Percentiles rank a stretch among this genome's conserved stretches.
Conservation (phyloP, 208 protist genomes). For the Naegleria fowleri region DNA sequence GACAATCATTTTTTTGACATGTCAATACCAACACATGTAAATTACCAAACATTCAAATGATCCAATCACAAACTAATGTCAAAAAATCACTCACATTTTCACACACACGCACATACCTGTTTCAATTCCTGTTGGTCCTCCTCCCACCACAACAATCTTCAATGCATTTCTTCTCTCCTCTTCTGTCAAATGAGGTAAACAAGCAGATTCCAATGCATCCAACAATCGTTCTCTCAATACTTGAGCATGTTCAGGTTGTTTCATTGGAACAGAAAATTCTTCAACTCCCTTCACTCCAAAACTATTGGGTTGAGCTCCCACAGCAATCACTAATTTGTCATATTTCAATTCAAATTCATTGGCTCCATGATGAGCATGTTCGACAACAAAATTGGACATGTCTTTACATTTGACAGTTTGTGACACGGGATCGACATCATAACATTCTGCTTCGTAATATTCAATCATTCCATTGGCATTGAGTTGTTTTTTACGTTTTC, state of each 20-base stretch:
- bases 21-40: too few species aligned
- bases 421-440: constrained; percentile 63
- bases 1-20: too few species aligned
- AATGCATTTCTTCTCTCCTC: background rate
- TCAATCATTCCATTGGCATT: constrained; percentile 22
- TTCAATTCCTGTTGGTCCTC: constrained; percentile 3
- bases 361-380: constrained; percentile 25
- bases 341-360: constrained; percentile 72
- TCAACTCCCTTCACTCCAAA: constrained; percentile 81
- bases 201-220: background rate
- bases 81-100: background rate
- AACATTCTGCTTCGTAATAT: background rate
- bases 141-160: constrained; percentile 5
- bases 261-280: constrained; percentile 59
- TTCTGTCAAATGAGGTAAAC: background rate
- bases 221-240: background rate
- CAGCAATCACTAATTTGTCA: constrained; percentile 78
- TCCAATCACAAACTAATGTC: too few species aligned
- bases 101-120: background rate
- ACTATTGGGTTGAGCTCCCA: constrained; percentile 74
- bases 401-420: constrained; percentile 60
- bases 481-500: constrained; percentile 45
- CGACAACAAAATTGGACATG: background rate
- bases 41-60: too few species aligned
- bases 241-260: background rate